Evolutionary conservation across 306 rosid genomes (phyloP).

Genomic region (Alnus rubra): DNA sequence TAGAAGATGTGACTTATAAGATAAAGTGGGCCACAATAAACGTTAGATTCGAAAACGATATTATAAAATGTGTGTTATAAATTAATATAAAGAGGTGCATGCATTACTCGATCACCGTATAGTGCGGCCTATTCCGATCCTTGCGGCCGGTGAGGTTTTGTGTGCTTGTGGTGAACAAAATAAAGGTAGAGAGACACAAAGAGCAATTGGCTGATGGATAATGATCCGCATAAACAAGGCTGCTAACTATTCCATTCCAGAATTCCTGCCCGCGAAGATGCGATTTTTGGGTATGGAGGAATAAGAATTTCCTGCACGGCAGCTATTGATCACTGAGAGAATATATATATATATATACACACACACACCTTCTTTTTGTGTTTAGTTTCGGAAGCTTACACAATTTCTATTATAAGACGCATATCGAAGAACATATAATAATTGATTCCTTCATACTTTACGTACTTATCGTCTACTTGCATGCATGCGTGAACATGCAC

Average conservation of each 20-base stretch:
- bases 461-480: background rate
- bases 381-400: background rate
- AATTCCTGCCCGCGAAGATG: background rate
- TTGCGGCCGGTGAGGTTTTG: no score
- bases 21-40: no score
- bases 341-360: no score
- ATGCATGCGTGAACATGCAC: background rate
- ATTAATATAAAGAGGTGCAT: no score
- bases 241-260: background rate
- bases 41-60: no score
- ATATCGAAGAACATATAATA: background rate
- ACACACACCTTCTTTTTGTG: no score
- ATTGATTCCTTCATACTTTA: constrained; percentile 1
- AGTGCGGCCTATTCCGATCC: no score
- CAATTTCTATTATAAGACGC: constrained; percentile 10
- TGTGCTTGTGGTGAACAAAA: no score
- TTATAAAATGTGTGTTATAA: no score
- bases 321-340: background rate
- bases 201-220: background rate
- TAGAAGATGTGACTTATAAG: no score
- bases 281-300: constrained; percentile 5
- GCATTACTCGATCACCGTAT: no score
- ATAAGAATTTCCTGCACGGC: constrained; percentile 1
- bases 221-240: background rate
- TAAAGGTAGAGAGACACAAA: background rate